Conservation (phyloP, 805 yeast species). For the Candida nonsorbophila region DNA sequence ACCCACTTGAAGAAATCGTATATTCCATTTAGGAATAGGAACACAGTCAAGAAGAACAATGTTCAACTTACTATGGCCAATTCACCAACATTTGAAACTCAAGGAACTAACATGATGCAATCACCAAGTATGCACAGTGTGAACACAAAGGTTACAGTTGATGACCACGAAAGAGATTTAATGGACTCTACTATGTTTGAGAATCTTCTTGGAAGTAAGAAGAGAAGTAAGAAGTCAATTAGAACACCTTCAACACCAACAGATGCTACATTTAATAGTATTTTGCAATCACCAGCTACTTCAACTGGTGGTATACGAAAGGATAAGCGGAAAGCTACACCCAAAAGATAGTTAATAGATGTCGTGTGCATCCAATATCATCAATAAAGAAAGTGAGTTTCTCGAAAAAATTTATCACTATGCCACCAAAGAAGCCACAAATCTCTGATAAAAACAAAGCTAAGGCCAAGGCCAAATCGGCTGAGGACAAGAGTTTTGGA, state of each 20-base stretch:
- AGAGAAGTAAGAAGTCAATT: conserved; percentile 11
- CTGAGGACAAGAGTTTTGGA: conserved; percentile 90
- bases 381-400: too few species aligned
- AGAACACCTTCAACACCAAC: neutral
- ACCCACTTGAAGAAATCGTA: conserved; percentile 26
- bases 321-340: too few species aligned
- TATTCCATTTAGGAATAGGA: conserved; percentile 35
- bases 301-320: too few species aligned
- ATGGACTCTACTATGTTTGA: conserved; percentile 19
- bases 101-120: conserved; percentile 2
- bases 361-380: too few species aligned
- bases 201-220: conserved; percentile 20
- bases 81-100: conserved; percentile 2
- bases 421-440: conserved; percentile 81
- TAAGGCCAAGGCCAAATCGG: conserved; percentile 55
- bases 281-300: too few species aligned
- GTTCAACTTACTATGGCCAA: neutral
- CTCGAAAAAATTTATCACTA: too few species aligned
- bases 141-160: too few species aligned
- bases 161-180: too few species aligned
- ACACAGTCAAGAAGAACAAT: conserved; percentile 4
- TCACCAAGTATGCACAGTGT: too few species aligned
- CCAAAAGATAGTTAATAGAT: too few species aligned
- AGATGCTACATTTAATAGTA: too few species aligned
- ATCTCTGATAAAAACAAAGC: conserved; percentile 58